A percentile compares a stretch with the other conserved stretches of the same genome.
Conservation (phyloP, 2,329 filamentous ascomycete species). For the Scedosporium minutisporum region DNA sequence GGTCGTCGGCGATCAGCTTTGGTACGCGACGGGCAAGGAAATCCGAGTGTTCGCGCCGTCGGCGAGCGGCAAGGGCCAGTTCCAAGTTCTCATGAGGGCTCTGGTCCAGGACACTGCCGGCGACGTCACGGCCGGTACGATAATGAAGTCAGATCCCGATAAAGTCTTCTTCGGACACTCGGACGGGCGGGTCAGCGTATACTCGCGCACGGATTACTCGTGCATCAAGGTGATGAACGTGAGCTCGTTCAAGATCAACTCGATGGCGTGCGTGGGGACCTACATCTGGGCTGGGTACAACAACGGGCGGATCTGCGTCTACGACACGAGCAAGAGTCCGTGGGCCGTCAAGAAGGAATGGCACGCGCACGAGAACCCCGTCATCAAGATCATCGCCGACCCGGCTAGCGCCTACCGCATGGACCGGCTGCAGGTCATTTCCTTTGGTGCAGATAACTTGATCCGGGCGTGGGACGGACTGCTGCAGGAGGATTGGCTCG, state of each 20-base stretch:
- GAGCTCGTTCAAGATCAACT: slow-evolving; percentile 92
- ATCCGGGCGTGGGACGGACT: slow-evolving; percentile 86
- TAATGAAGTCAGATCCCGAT: slow-evolving; percentile 63
- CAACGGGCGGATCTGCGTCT: slow-evolving; percentile 87
- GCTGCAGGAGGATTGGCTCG: slow-evolving; percentile 90
- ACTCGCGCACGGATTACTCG: slow-evolving; percentile 65
- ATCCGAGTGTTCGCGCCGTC: slow-evolving; percentile 76
- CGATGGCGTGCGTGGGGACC: slow-evolving; percentile 68
- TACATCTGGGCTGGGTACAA: slow-evolving; percentile 92
- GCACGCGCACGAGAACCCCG: slow-evolving; percentile 78
- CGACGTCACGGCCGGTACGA: slow-evolving; percentile 77
- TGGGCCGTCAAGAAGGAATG: slow-evolving; percentile 93
- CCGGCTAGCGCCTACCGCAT: slow-evolving; percentile 75
- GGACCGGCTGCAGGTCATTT: slow-evolving; percentile 75
- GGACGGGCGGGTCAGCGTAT: slow-evolving; percentile 93
- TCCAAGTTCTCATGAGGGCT: slow-evolving; percentile 65
- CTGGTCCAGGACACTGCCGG: slow-evolving; percentile 64
- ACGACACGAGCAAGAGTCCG: slow-evolving; percentile 71
- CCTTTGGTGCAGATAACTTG: slow-evolving; percentile 78
- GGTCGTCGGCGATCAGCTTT: slow-evolving; percentile 73
- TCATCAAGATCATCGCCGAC: slow-evolving; percentile 70
- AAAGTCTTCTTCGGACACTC: slow-evolving; percentile 83
- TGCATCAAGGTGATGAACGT: slow-evolving; percentile 76
- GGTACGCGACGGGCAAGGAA: slow-evolving; percentile 81
- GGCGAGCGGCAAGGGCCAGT: slow-evolving; percentile 54